Evolutionary conservation across 257 asterid genomes (phyloP), one percentile per base, ranked within the genome.

Genomic region (Nicotiana sylvestris): DNA sequence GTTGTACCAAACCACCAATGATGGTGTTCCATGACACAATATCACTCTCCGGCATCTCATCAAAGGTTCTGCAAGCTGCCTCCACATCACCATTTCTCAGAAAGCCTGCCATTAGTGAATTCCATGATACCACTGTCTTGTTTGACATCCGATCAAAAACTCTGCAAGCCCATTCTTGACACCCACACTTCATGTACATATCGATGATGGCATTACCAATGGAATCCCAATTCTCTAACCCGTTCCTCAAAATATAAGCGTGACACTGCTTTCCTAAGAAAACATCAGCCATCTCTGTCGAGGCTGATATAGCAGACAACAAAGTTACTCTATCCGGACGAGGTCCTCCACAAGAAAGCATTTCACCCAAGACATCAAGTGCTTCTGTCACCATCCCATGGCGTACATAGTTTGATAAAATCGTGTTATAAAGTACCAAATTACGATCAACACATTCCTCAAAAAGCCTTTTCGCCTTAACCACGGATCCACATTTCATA

Each of bases 21-120:
- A 91, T 84, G 29, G 93, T 82, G 87, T 91, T 91, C 95, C 95
- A 91, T 16, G 93, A 88, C 10, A 90, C 91, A 2, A 90, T 68
- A 76, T 90, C 60, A 53, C 82, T 87, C 51, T 91, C 95, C 1
- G 89, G 92, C 90, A 90, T 91, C 12, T 84, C 84, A 18, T 82
- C 16, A 10, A 91, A 91, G 79, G 87, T 13, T 39, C 77, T n/a
- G 56, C 32, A 46, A 11, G 93, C 94, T 0, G 77, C 58, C 76
- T 81, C 87, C 82, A 89, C 62, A 76, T 89, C 91, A 46, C 90
- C 85, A 39, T 87, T 91, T 76, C 92, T 82, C 32, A 90, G 86
- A 66, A 87, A 89, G 58, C 92, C 92, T 4, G 88, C 93, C 2
- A 90, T 86, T 55, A 91, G 83, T 66, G 93, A 81, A 66, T 91